Evolutionary conservation across 2,329 filamentous ascomycete species (phyloP), one percentile per base, ranked within the genome.

Genomic region (Aureobasidium melanogenum): DNA sequence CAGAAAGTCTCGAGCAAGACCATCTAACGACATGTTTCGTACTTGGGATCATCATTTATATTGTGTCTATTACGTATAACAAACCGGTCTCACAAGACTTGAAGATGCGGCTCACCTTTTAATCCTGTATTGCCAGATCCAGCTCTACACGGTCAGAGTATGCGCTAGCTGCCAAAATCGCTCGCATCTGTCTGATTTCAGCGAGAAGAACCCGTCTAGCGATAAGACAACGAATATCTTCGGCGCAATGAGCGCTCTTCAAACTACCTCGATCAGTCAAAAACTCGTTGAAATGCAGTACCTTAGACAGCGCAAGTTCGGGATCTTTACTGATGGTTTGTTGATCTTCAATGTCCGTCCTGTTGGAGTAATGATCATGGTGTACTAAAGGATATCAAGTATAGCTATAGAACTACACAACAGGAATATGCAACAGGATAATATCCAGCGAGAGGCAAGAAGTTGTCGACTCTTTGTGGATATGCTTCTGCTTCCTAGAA

Each of bases 261-360:
- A 80, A 66, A 60, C 74, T 77, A 7, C 79, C 78, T 62, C 73
- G 68, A 66, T 80, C 80, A 1, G 77, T 80, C 77, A 77, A 80
- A 63, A 77, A 80, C 57, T 77, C 74, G 28, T 71, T 69, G 65
- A 79, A 77, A 12, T 69, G 65, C 3, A 71, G 65, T 0, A 76
- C 76, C 41, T 73, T 72, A 3, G 70, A 63, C 7, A 80, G 54
- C 0, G 74, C 74, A 1, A 69, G 48, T 14, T 64, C 64, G 10
- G 74, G 64, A 54, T 76, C 68, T 24, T 78, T 63, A 0, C 65
- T 62, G 9, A 50, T n/a, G 9, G 59, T 26, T 15, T 51, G 48
- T 19, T 51, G 26, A 22, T 58, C 43, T 39, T 58, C 51, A 38
- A 28, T 22, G 22, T 66, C 65, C 15, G 69, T 71, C 22, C 75